Evolutionary conservation across 2,329 filamentous ascomycete species (phyloP).

Genomic region (Chaetomiaceae sp.): DNA sequence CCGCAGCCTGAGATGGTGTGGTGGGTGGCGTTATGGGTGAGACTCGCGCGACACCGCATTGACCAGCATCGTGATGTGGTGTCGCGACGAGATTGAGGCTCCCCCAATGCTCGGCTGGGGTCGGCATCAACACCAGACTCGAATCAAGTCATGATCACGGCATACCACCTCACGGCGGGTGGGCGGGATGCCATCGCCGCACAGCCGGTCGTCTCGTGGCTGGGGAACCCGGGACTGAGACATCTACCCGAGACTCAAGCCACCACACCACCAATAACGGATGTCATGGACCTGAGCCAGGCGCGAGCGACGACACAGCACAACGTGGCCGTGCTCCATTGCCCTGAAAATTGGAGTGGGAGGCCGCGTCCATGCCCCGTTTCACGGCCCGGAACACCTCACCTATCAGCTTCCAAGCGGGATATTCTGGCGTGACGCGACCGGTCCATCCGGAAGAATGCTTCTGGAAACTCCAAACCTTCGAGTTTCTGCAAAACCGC

Average conservation of each 20-base stretch:
- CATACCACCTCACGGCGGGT: slow-evolving; percentile 14
- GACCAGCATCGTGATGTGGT: slow-evolving; percentile 15
- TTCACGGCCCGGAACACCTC: slow-evolving; percentile 9
- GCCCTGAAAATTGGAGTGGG: slow-evolving; percentile 7
- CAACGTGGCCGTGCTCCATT: not conserved
- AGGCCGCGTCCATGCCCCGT: not conserved
- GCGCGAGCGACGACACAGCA: not conserved
- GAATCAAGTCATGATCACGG: not conserved
- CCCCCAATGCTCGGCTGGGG: slow-evolving; percentile 10
- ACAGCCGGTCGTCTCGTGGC: slow-evolving; percentile 11
- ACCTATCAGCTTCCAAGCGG: slow-evolving; percentile 5
- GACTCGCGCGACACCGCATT: slow-evolving; percentile 19
- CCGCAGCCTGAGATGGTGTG: slow-evolving; percentile 4
- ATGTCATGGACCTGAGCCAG: slow-evolving; percentile 21
- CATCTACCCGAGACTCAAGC: slow-evolving; percentile 1
- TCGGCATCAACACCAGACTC: slow-evolving; percentile 18
- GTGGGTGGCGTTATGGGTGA: not conserved
- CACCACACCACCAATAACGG: slow-evolving; percentile 11
- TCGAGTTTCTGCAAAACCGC: not conserved
- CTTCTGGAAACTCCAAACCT: slow-evolving; percentile 16
- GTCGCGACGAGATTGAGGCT: slow-evolving; percentile 18
- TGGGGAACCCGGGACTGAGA: slow-evolving; percentile 1
- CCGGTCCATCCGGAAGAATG: slow-evolving; percentile 15
- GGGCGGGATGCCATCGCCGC: slow-evolving; percentile 19
- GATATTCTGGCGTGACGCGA: not conserved